These are phyloP conservation scores for Thyridium curvatum DNA, from an alignment of 2,329 filamentous ascomycete genomes.

Conservation along the genomic window DNA sequence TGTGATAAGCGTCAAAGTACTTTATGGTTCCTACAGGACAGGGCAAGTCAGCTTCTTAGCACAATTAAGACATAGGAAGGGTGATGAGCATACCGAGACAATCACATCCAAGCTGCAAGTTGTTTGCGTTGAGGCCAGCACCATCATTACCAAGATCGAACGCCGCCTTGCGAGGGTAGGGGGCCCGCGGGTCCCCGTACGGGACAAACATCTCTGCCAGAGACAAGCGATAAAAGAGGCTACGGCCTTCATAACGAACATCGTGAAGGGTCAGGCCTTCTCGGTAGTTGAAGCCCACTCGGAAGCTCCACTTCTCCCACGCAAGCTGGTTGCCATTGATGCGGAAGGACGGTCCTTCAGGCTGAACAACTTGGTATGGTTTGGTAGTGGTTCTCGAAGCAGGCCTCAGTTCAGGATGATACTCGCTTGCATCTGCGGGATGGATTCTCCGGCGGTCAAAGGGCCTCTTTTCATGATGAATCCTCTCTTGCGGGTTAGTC, in stretches of 20 bases:
- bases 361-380: slow-evolving; percentile 34
- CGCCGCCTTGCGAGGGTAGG: slow-evolving; percentile 63
- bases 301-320: slow-evolving; percentile 66
- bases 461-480: slow-evolving; percentile 23
- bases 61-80: too few relatives aligned
- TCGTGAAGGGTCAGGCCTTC: slow-evolving; percentile 69
- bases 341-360: slow-evolving; percentile 28
- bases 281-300: slow-evolving; percentile 62
- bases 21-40: slow-evolving; percentile 39
- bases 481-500: slow-evolving; percentile 28
- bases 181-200: slow-evolving; percentile 59
- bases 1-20: slow-evolving; percentile 51
- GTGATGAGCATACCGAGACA: slow-evolving; percentile 50
- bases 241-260: slow-evolving; percentile 58
- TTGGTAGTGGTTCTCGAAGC: slow-evolving; percentile 41
- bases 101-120: slow-evolving; percentile 62
- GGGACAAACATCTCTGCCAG: slow-evolving; percentile 62
- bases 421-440: slow-evolving; percentile 19
- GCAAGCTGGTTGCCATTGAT: slow-evolving; percentile 43
- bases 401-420: slow-evolving; percentile 28
- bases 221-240: slow-evolving; percentile 60
- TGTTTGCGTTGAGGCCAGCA: slow-evolving; percentile 61
- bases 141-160: slow-evolving; percentile 69
- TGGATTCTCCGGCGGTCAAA: slow-evolving; percentile 37
- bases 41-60: too few relatives aligned